A percentile compares a stretch with the other conserved stretches of the same genome.
Conservation (phyloP, 2,329 filamentous ascomycete genomes). For the Scytalidium sp. region DNA sequence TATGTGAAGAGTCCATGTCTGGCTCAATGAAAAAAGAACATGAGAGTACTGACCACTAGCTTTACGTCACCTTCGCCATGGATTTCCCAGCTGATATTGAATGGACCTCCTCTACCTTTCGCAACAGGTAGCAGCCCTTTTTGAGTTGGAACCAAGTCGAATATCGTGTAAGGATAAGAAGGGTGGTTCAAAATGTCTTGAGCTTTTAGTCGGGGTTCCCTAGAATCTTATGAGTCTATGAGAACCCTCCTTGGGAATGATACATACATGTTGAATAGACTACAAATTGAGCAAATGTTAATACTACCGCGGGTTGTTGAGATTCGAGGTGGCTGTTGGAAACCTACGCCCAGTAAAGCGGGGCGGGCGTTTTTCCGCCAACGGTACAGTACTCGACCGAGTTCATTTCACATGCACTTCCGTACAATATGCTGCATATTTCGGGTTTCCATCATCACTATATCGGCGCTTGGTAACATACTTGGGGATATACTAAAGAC, state of each 20-base stretch:
- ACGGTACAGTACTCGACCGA: no score
- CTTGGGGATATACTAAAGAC: no score
- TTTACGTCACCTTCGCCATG: conserved; percentile 73
- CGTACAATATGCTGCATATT: no score
- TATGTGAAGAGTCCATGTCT: no score
- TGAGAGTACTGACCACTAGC: conserved; percentile 61
- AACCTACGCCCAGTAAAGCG: no score
- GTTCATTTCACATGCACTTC: no score
- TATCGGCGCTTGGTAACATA: no score
- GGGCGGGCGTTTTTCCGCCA: no score
- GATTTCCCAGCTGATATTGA: conserved; percentile 75
- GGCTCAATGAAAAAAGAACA: conserved; percentile 5
- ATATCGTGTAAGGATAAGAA: conserved; percentile 64
- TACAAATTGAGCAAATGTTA: no score
- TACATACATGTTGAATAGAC: background rate
- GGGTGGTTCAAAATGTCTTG: conserved; percentile 62
- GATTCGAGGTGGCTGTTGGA: no score
- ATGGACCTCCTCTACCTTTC: conserved; percentile 67
- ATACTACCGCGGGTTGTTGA: no score
- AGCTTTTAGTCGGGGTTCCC: conserved; percentile 33
- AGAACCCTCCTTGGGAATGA: background rate
- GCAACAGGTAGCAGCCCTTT: conserved; percentile 63
- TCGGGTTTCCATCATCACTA: no score
- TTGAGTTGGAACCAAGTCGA: conserved; percentile 64
- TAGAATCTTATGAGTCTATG: background rate